phyloP scores from a whole-genome alignment of 2,329 filamentous ascomycete species.

The Aureobasidium melanogenum region DNA sequence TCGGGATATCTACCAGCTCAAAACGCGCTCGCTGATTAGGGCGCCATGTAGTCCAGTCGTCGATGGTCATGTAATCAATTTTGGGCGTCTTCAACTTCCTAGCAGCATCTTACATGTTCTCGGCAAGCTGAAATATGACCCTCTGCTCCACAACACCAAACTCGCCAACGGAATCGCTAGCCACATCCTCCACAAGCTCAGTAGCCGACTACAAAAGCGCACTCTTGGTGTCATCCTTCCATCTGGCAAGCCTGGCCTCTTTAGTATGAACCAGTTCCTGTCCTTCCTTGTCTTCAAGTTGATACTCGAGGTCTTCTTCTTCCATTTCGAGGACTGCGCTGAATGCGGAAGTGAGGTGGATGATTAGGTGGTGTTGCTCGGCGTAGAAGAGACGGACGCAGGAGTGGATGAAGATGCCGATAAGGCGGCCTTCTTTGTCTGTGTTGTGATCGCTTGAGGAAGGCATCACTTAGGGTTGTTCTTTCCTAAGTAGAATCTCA shows the following conservation, averaged over 20 bases:
- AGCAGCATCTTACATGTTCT: neutral
- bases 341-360: neutral
- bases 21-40: too few relatives aligned
- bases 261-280: neutral
- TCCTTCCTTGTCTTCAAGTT: neutral
- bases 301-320: neutral
- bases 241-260: neutral
- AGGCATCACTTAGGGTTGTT: neutral
- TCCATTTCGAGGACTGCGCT: neutral
- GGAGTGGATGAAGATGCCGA: neutral
- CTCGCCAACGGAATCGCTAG: neutral
- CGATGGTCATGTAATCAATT: neutral
- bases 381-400: neutral
- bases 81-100: neutral
- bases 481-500: neutral
- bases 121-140: neutral
- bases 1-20: too few relatives aligned
- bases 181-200: neutral
- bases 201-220: neutral
- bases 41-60: neutral
- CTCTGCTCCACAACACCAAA: neutral
- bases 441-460: constrained; percentile 8
- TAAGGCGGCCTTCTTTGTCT: neutral
- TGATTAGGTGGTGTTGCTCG: neutral
- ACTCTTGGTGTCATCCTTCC: neutral